Base-by-base conservation (phyloP, 306 rosid genomes). In the Hylodesmum podocarpum region DNA sequence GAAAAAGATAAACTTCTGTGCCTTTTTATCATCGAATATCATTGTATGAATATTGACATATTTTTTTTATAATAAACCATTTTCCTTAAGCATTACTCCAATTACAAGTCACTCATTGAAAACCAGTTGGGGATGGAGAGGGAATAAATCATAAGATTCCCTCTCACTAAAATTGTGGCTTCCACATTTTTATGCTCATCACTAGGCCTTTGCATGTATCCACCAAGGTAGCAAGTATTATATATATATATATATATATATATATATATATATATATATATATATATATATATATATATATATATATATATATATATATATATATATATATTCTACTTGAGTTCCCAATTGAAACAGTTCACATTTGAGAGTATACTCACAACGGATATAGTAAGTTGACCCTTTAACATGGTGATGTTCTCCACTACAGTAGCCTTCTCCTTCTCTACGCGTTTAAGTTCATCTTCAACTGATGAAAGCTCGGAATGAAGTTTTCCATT, bases 401-500 rank as follows among this genome's bases (percentile, higher is more conserved):
- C 93, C 90, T 84, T 90, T 77, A 89, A 69, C 90, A 86, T 81
- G 84, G 90, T 70, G 57, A 95, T 90, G 64, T 81, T 86, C 87
- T 92, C 97, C 70, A 54, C 83, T 69, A 83, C 87, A 65, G 86
- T 46, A 73, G 90, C 87, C 77, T 91, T 95, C 78, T 95, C 99
- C 78, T 89, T 95, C 86, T 92, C 99, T 43, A 89, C 78, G 0
- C 90, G 97, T 87, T 92, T 95, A 27, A 93, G 93, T 70, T 95
- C 97, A 70, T 91, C 96, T 80, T 95, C 99, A 59, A 84, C 96
- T 0, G 96, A 76, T 14, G 99, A 92, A 77, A 95, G 97, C 82
- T 95, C 99, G 1, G 88, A 86, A 66, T 95, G 99, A 78, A 95
- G 97, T 61, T 95, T 95, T 67, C 96, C 93, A 59, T 95, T 95